Conservation (phyloP, 1,284 basidiomycete genomes). For the Malassezia restricta region DNA sequence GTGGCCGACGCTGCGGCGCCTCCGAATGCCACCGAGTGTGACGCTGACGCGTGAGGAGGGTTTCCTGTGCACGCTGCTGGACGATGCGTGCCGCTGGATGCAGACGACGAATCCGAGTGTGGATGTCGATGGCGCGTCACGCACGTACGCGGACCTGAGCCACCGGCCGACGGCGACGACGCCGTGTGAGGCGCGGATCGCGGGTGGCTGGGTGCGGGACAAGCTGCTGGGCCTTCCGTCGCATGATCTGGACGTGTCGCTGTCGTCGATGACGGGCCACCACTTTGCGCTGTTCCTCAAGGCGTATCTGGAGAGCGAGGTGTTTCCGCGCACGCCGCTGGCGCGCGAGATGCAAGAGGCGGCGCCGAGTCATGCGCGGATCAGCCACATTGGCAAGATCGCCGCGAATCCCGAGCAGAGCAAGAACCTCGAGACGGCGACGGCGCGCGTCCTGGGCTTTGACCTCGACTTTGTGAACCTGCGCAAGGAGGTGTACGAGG, state of each 20-base stretch:
- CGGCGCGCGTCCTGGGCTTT: conserved; percentile 67
- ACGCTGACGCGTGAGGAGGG: conserved; percentile 1
- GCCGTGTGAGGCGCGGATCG: conserved; percentile 46
- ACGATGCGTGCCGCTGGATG: conserved; percentile 33
- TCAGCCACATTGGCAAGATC: conserved; percentile 57
- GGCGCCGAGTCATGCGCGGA: neutral
- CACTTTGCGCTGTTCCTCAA: conserved; percentile 74
- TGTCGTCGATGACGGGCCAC: conserved; percentile 72
- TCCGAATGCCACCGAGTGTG: neutral
- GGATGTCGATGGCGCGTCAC: conserved; percentile 18
- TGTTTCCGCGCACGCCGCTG: conserved; percentile 43
- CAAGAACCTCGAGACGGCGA: conserved; percentile 93
- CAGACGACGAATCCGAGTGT: conserved; percentile 20
- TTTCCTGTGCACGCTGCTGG: conserved; percentile 28
- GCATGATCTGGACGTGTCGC: conserved; percentile 86
- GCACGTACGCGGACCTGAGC: conserved; percentile 13
- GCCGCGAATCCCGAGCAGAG: conserved; percentile 92
- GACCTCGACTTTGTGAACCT: conserved; percentile 93
- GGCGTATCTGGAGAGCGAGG: conserved; percentile 54
- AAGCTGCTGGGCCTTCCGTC: conserved; percentile 76
- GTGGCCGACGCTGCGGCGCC: no score
- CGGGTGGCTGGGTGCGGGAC: conserved; percentile 93
- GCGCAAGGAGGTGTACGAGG: conserved; percentile 75
- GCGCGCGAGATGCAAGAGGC: neutral
- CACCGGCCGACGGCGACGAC: neutral